Evolutionary conservation across 2,329 filamentous ascomycete genomes (phyloP).

Genomic region (Emmonsia crescens): DNA sequence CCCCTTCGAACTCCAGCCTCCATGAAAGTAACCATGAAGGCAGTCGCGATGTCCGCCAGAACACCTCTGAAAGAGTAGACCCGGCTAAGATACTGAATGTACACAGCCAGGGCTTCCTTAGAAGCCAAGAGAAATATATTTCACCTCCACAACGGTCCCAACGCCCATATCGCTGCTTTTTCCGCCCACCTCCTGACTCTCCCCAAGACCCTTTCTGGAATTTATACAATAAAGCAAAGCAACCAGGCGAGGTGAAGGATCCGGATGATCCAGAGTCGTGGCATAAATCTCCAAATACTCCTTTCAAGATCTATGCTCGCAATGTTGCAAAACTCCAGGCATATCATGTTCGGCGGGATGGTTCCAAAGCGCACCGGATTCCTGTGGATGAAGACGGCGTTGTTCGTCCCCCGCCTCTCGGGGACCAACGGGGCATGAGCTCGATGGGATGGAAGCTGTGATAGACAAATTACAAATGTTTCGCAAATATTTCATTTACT

Average conservation of each 20-base stretch:
- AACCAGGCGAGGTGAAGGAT: background rate
- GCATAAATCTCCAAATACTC: conserved; percentile 27
- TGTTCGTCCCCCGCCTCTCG: conserved; percentile 15
- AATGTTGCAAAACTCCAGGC: conserved; percentile 23
- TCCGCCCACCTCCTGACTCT: background rate
- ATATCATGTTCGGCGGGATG: conserved; percentile 19
- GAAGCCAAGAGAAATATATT: background rate
- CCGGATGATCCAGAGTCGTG: conserved; percentile 12
- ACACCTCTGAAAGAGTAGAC: background rate
- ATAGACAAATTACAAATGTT: background rate
- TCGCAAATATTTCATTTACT: background rate
- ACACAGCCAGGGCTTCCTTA: background rate
- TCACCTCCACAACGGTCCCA: background rate
- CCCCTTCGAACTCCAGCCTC: background rate
- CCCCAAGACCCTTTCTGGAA: background rate
- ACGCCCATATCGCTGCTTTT: background rate
- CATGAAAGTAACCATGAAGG: background rate
- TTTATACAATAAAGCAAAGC: background rate
- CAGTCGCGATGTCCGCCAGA: background rate
- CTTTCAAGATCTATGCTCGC: conserved; percentile 29
- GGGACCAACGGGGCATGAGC: background rate
- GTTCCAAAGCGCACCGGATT: conserved; percentile 14
- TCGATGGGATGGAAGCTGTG: conserved; percentile 8
- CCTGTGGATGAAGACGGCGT: conserved; percentile 25
- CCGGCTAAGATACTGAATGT: background rate